A percentile compares a stretch with the other conserved stretches of the same genome.
Conservation (phyloP, 306 rosid genomes). For the Argentina anserina region DNA sequence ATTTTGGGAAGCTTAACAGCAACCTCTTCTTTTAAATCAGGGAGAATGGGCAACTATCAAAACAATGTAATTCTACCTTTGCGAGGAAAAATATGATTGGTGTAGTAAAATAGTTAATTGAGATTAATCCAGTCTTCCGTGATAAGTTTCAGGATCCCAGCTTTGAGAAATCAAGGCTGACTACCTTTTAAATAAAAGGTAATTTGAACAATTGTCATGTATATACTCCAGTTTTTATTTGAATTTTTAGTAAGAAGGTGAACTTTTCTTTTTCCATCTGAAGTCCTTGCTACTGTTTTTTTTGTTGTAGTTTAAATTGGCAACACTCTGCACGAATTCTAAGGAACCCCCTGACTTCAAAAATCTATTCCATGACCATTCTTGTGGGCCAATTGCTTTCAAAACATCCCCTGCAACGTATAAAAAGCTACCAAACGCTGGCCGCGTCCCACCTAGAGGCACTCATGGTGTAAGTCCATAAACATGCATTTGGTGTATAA, state of each 20-base stretch:
- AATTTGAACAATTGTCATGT: background rate
- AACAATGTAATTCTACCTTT: conserved; percentile 66
- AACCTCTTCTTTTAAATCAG: conserved; percentile 21
- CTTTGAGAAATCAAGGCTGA: conserved; percentile 62
- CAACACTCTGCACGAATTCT: conserved; percentile 79
- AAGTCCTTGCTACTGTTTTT: background rate
- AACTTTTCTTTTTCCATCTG: background rate
- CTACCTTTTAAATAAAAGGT: conserved; percentile 76
- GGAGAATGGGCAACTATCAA: conserved; percentile 74
- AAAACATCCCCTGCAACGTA: conserved; percentile 71
- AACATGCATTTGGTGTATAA: background rate
- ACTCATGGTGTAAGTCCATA: conserved; percentile 52
- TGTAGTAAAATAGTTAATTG: conserved; percentile 69
- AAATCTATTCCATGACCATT: conserved; percentile 77
- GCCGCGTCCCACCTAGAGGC: conserved; percentile 72
- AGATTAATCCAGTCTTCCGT: conserved; percentile 71
- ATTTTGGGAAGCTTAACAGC: background rate
- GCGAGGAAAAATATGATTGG: conserved; percentile 68
- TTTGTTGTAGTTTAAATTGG: conserved; percentile 65
- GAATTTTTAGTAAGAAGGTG: background rate
- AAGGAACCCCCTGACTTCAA: conserved; percentile 72
- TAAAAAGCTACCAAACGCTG: conserved; percentile 57
- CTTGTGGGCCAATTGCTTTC: conserved; percentile 65
- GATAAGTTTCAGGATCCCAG: conserved; percentile 74
- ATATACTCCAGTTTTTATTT: background rate